A percentile compares a stretch with the other conserved stretches of the same genome.
phyloP scores from a whole-genome alignment of 805 yeast species.

The Candida saitoana region DNA sequence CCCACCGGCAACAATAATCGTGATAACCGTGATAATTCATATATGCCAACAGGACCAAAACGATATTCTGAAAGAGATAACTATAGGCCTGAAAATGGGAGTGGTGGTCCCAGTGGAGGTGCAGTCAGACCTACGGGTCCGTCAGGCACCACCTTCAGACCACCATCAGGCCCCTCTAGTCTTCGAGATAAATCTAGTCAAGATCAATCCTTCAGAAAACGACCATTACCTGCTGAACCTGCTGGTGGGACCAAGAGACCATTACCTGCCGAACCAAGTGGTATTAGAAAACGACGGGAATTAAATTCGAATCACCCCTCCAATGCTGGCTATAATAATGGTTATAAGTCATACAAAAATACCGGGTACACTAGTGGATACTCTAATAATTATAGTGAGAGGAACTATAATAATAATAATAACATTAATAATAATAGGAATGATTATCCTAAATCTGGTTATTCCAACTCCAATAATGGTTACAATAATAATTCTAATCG shows the following conservation, averaged over 20 bases:
- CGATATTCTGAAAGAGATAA: conserved; percentile 22
- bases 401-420: conserved; percentile 6
- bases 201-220: not conserved
- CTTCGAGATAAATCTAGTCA: conserved; percentile 10
- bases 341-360: not conserved
- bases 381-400: conserved; percentile 4
- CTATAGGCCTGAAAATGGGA: conserved; percentile 14
- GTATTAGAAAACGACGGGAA: conserved; percentile 5
- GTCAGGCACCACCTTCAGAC: not conserved
- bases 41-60: conserved; percentile 16
- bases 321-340: not conserved
- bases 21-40: conserved; percentile 1
- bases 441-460: conserved; percentile 1
- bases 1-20: too few relatives aligned
- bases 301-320: not conserved
- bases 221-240: conserved; percentile 4
- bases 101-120: not conserved
- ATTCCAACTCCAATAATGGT: conserved; percentile 1
- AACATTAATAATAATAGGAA: conserved; percentile 4
- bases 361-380: conserved; percentile 3
- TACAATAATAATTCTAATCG: conserved; percentile 1
- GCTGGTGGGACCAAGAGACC: conserved; percentile 4
- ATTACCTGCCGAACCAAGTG: conserved; percentile 7
- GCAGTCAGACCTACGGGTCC: conserved; percentile 4
- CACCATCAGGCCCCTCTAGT: conserved; percentile 20